A percentile compares a stretch with the other conserved stretches of the same genome.
phyloP scores from a whole-genome alignment of 2,329 filamentous ascomycete genomes.

The Cladosporium sp. region DNA sequence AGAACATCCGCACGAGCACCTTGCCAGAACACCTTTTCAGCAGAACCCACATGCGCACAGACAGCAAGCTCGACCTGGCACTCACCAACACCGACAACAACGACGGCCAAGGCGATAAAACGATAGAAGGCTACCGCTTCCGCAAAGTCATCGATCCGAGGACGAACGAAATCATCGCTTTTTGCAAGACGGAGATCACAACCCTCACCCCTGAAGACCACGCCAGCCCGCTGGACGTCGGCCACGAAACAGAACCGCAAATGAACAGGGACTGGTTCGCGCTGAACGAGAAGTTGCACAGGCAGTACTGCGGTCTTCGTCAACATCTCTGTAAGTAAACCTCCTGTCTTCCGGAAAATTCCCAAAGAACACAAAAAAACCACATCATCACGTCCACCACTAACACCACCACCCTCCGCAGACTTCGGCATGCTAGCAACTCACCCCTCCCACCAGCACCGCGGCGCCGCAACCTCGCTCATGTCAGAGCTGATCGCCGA shows the following conservation, averaged over 20 bases:
- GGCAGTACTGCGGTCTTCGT: constrained; percentile 31
- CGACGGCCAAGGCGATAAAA: background rate
- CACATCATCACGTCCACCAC: background rate
- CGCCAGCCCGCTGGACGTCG: constrained; percentile 30
- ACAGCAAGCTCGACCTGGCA: constrained; percentile 20
- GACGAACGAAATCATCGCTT: constrained; percentile 33
- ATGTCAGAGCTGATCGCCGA: constrained; percentile 43
- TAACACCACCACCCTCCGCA: constrained; percentile 8
- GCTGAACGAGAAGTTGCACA: constrained; percentile 33
- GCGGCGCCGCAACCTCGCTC: constrained; percentile 44
- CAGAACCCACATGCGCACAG: background rate
- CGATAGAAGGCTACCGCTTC: constrained; percentile 23
- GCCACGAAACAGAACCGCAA: constrained; percentile 32
- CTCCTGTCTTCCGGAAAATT: background rate
- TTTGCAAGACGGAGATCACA: constrained; percentile 35
- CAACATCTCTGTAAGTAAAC: constrained; percentile 34
- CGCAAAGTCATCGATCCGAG: constrained; percentile 34
- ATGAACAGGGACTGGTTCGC: constrained; percentile 40
- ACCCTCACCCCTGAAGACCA: constrained; percentile 31
- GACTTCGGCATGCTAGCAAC: constrained; percentile 41
- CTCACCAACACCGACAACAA: background rate
- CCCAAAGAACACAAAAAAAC: background rate
- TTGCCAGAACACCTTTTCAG: background rate
- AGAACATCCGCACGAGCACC: constrained; percentile 5
- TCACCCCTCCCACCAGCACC: constrained; percentile 43